phyloP scores from a whole-genome alignment of 768 basidiomycete species.

The Tulasnella sp. region DNA sequence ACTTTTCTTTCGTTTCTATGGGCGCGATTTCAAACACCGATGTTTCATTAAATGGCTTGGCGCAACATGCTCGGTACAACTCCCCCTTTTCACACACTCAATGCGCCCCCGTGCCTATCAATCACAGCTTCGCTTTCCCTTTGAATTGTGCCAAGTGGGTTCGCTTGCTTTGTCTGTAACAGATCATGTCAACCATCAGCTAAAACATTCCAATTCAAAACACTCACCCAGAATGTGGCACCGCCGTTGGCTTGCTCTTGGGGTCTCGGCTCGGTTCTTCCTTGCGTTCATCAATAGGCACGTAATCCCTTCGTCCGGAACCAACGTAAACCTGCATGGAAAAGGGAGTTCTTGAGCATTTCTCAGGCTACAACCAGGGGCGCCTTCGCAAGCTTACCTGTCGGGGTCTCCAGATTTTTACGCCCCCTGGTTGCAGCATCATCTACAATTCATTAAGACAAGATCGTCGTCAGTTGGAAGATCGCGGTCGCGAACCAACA shows the following conservation, averaged over 20 bases:
- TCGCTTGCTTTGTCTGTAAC: slow-evolving; percentile 20
- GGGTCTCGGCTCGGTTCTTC: slow-evolving; percentile 35
- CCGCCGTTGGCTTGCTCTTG: slow-evolving; percentile 12
- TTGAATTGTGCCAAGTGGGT: slow-evolving; percentile 17
- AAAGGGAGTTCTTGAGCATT: slow-evolving; percentile 7
- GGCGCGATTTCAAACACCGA: too few species aligned
- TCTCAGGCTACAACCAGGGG: slow-evolving; percentile 1
- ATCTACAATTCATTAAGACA: slow-evolving; percentile 36
- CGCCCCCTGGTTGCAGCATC: slow-evolving; percentile 80
- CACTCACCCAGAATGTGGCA: slow-evolving; percentile 20
- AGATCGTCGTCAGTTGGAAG: neutral
- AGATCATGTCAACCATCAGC: neutral
- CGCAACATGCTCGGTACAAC: too few species aligned
- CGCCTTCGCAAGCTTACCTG: slow-evolving; percentile 37
- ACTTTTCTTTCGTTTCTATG: too few species aligned
- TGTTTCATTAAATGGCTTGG: too few species aligned
- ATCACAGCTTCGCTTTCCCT: slow-evolving; percentile 18
- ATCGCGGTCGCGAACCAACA: neutral
- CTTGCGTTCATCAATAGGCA: slow-evolving; percentile 46
- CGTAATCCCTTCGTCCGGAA: slow-evolving; percentile 57
- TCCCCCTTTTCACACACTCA: too few species aligned
- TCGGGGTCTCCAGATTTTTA: slow-evolving; percentile 86
- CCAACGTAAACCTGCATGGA: slow-evolving; percentile 62
- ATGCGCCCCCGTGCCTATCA: too few species aligned
- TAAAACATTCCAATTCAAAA: neutral